Evolutionary conservation across 345 rosid genomes (phyloP).

Genomic region (Euclidium syriacum): DNA sequence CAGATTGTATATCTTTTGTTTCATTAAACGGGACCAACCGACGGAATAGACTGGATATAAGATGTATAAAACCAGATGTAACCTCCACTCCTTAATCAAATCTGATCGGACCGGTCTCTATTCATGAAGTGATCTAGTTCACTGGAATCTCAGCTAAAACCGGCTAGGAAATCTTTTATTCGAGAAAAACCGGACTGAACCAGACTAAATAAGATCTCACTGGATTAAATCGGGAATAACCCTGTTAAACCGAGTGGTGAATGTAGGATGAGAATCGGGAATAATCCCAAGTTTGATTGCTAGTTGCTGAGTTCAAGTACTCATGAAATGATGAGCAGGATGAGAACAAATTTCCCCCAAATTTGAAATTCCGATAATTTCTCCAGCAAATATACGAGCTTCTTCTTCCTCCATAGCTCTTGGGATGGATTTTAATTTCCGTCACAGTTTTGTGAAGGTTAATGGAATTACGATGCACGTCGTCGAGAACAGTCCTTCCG

Average conservation of each 20-base stretch:
- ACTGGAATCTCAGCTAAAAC: no score
- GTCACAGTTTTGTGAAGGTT: slow-evolving; percentile 26
- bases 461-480: slow-evolving; percentile 72
- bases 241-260: no score
- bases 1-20: no score
- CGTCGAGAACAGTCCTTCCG: slow-evolving; percentile 48
- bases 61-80: background rate
- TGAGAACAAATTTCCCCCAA: background rate
- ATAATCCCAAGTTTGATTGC: no score
- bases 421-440: slow-evolving; percentile 24
- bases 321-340: no score
- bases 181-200: no score
- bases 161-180: no score
- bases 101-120: slow-evolving; percentile 1
- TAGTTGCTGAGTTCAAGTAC: no score
- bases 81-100: background rate
- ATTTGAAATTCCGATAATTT: background rate
- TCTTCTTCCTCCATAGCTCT: background rate
- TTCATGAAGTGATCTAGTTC: no score
- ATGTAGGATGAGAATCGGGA: no score
- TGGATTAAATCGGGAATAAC: no score
- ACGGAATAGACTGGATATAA: background rate
- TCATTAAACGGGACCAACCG: background rate
- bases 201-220: no score
- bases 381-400: background rate